Evolutionary conservation across 148 eudicot species (phyloP).

Genomic region (Linanthus parryae): DNA sequence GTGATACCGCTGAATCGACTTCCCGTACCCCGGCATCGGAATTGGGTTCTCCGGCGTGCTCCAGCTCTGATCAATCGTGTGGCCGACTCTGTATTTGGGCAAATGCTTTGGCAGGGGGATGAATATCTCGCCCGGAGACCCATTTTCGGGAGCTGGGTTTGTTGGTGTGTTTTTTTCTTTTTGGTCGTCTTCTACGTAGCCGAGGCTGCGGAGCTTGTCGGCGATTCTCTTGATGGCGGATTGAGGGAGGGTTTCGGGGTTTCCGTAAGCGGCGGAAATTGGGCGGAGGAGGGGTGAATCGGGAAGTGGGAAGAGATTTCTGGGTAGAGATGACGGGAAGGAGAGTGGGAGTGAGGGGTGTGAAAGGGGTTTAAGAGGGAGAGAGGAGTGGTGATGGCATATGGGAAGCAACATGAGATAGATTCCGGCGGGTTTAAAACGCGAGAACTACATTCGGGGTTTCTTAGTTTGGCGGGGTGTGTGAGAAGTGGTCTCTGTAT

Average conservation of each 20-base stretch:
- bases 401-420: no score
- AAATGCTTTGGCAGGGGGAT: constrained; percentile 56
- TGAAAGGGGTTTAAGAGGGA: no score
- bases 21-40: constrained; percentile 59
- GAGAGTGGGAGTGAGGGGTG: no score
- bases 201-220: constrained; percentile 83
- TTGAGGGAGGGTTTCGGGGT: constrained; percentile 33
- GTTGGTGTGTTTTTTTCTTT: background rate
- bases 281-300: constrained; percentile 24
- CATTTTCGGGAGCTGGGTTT: background rate
- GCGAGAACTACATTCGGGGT: no score
- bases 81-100: constrained; percentile 74
- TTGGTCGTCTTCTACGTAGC: constrained; percentile 48
- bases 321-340: no score
- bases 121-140: constrained; percentile 60
- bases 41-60: constrained; percentile 73
- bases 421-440: no score
- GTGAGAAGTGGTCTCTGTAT: no score
- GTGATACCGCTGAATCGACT: constrained; percentile 37
- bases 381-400: no score
- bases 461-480: no score
- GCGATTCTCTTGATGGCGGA: constrained; percentile 91
- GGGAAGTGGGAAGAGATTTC: no score
- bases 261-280: constrained; percentile 17
- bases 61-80: constrained; percentile 89